Evolutionary conservation across 2,329 filamentous ascomycete species (phyloP).

Genomic region (Talaromyces verruculosus): DNA sequence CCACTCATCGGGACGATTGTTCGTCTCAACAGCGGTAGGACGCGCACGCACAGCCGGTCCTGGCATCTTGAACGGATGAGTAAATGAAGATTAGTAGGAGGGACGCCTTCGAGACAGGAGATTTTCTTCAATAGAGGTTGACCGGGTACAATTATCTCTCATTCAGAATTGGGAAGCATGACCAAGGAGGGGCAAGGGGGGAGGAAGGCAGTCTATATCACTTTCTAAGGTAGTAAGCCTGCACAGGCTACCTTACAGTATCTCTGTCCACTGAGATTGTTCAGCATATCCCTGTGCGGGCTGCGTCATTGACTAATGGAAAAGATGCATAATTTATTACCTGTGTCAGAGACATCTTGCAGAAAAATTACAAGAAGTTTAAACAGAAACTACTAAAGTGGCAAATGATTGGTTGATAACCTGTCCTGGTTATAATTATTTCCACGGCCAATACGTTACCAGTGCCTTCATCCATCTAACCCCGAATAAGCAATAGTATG

Average conservation of each 20-base stretch:
- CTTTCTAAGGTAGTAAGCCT: background rate
- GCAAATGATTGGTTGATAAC: too few species aligned
- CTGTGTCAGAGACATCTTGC: background rate
- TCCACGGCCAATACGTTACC: background rate
- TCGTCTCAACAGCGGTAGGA: constrained; percentile 8
- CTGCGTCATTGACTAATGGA: background rate
- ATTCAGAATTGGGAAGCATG: background rate
- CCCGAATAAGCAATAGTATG: background rate
- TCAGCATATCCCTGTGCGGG: background rate
- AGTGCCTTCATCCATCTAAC: background rate
- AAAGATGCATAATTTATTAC: background rate
- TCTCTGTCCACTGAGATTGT: background rate
- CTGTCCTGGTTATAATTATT: background rate
- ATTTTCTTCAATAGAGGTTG: background rate
- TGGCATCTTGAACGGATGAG: background rate
- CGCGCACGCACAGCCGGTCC: background rate
- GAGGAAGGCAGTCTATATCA: background rate
- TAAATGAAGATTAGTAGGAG: too few species aligned
- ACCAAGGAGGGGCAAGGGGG: background rate
- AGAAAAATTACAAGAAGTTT: background rate
- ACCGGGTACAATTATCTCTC: background rate
- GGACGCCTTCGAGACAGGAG: background rate
- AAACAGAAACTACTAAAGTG: background rate
- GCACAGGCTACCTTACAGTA: background rate
- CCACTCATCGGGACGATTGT: constrained; percentile 51